Percentiles rank a stretch among this genome's conserved stretches.
Evolutionary conservation across 495 filamentous ascomycete species (phyloP).

Genomic region (Symbiotaphrina buchneri): DNA sequence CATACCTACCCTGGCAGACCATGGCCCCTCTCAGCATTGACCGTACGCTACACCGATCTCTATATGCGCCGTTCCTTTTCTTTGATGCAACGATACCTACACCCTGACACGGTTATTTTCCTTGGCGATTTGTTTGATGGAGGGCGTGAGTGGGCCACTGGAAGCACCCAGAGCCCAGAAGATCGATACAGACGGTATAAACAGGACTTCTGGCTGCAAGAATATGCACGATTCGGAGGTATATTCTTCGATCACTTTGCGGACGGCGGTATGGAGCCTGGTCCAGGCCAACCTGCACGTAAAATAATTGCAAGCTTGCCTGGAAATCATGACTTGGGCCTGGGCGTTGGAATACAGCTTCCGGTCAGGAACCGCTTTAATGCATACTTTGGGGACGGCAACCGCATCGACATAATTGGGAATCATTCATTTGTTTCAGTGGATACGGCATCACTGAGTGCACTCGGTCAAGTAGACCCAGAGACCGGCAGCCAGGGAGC

Average conservation of each 20-base stretch:
- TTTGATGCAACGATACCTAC: slow-evolving; percentile 40
- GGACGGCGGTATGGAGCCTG: slow-evolving; percentile 4
- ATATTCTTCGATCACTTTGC: slow-evolving; percentile 46
- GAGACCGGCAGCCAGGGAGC: slow-evolving; percentile 19
- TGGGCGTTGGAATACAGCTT: slow-evolving; percentile 62
- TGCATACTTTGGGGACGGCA: slow-evolving; percentile 73
- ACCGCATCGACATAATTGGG: slow-evolving; percentile 68
- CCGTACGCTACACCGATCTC: slow-evolving; percentile 64
- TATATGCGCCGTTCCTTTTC: slow-evolving; percentile 67
- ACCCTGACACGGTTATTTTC: slow-evolving; percentile 71
- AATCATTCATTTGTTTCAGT: slow-evolving; percentile 93
- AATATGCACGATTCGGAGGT: slow-evolving; percentile 55
- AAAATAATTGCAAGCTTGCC: slow-evolving; percentile 65
- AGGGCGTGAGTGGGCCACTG: slow-evolving; percentile 79
- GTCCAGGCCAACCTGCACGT: slow-evolving; percentile 16
- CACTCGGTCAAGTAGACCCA: slow-evolving; percentile 30
- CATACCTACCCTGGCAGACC: slow-evolving; percentile 91
- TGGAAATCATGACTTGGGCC: slow-evolving; percentile 94
- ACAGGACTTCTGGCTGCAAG: slow-evolving; percentile 57
- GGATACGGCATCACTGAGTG: slow-evolving; percentile 71
- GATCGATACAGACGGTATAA: slow-evolving; percentile 54
- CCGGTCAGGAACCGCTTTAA: slow-evolving; percentile 64
- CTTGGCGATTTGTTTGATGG: slow-evolving; percentile 94
- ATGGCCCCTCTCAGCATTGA: slow-evolving; percentile 63
- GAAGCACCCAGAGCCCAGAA: slow-evolving; percentile 38